A percentile compares a stretch with the other conserved stretches of the same genome.
Conservation (phyloP, 2,329 filamentous ascomycete genomes). For the Fusarium annulatum region DNA sequence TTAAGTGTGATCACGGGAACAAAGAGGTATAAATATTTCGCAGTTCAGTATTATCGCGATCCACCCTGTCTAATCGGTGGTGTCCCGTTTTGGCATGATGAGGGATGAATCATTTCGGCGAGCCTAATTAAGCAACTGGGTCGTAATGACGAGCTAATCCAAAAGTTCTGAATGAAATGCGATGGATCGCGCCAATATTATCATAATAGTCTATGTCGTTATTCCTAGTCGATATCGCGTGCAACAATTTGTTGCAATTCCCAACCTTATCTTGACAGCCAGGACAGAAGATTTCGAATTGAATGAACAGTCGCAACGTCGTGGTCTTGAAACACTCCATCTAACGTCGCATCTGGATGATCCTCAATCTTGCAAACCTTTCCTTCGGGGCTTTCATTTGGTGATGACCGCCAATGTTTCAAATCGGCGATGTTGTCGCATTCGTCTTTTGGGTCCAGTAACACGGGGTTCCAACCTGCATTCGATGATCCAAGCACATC, state of each 20-base stretch:
- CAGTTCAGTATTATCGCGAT: not conserved
- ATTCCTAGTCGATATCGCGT: not conserved
- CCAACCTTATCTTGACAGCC: not conserved
- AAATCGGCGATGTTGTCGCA: not conserved
- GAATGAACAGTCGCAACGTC: constrained; percentile 22
- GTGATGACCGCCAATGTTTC: not conserved
- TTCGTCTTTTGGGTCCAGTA: constrained; percentile 27
- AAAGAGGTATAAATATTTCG: not conserved
- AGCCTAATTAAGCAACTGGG: not conserved
- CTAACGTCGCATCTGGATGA: not conserved
- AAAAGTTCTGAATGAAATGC: not conserved
- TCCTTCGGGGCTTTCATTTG: fast-evolving
- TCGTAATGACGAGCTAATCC: not conserved
- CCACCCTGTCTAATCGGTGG: not conserved
- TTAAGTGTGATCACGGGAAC: fast-evolving
- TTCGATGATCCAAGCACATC: constrained; percentile 29
- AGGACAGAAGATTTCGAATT: constrained; percentile 6
- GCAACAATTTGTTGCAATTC: fast-evolving
- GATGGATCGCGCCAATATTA: fast-evolving
- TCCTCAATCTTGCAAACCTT: constrained; percentile 15
- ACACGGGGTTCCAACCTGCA: constrained; percentile 27
- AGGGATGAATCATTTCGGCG: not conserved
- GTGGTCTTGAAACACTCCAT: not conserved
- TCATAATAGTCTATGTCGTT: not conserved
- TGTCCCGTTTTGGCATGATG: not conserved